phyloP scores from a whole-genome alignment of 2,329 filamentous ascomycete species.

The Colletotrichum caudatum region DNA sequence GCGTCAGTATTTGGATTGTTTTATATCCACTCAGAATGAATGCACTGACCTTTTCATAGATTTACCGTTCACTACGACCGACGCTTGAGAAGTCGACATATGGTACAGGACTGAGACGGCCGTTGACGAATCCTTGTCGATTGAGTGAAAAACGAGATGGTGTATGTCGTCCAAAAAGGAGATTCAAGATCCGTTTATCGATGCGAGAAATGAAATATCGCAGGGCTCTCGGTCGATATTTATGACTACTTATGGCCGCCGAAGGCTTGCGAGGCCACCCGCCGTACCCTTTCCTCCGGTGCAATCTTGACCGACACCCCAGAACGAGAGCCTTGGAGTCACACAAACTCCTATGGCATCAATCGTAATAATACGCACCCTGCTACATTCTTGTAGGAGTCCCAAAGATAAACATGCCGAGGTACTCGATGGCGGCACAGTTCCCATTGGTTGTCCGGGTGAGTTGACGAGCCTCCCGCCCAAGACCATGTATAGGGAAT shows the following conservation, averaged over 20 bases:
- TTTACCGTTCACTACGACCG: conserved; percentile 14
- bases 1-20: not conserved
- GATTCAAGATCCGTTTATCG: not conserved
- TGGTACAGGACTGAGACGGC: not conserved
- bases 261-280: not conserved
- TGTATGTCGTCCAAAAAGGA: too few species aligned
- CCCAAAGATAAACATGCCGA: not conserved
- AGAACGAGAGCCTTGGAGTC: not conserved
- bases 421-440: not conserved
- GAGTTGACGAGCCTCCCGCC: conserved; percentile 3
- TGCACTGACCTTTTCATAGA: not conserved
- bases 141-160: too few species aligned
- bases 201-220: not conserved
- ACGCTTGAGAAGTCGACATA: conserved; percentile 6
- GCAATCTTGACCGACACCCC: not conserved
- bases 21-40: too few species aligned
- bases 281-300: not conserved
- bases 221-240: not conserved
- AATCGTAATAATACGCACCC: not conserved
- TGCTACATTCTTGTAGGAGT: not conserved
- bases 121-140: not conserved
- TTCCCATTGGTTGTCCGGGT: conserved; percentile 15
- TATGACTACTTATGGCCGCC: not conserved
- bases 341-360: not conserved
- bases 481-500: conserved; percentile 4